These are phyloP conservation scores for Claviceps cyperi DNA, from an alignment of 2,329 filamentous ascomycete species.

Conservation along the genomic window DNA sequence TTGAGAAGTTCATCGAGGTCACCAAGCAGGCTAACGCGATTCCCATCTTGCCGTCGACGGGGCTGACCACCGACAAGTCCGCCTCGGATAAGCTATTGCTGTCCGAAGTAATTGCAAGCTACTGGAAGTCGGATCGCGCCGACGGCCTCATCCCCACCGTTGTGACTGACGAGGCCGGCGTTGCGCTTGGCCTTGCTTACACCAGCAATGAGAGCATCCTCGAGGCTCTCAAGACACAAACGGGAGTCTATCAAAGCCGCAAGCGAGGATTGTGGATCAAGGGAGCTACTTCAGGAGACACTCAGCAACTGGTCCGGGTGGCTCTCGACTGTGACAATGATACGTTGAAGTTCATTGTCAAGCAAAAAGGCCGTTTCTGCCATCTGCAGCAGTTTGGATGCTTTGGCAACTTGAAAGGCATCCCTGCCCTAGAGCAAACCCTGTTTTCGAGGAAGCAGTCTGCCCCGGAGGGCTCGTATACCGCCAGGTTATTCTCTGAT, in stretches of 20 bases:
- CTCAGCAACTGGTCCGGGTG: conserved; percentile 74
- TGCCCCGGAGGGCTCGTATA: conserved; percentile 84
- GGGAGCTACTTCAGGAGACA: conserved; percentile 85
- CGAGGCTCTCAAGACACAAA: conserved; percentile 65
- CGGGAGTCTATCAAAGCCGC: conserved; percentile 86
- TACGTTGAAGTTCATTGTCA: conserved; percentile 78
- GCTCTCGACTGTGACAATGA: conserved; percentile 89
- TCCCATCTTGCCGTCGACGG: conserved; percentile 58
- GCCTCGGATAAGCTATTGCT: conserved; percentile 42
- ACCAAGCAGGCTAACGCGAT: conserved; percentile 42
- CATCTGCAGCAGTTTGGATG: conserved; percentile 86
- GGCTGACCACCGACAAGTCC: conserved; percentile 53
- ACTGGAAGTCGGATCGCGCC: conserved; percentile 65
- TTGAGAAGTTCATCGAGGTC: conserved; percentile 32
- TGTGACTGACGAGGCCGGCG: conserved; percentile 76
- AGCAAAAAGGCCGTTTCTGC: conserved; percentile 85
- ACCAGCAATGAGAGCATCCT: conserved; percentile 82
- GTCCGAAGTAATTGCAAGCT: conserved; percentile 56
- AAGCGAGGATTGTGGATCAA: conserved; percentile 96
- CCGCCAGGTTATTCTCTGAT: conserved; percentile 81
- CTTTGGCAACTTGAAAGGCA: conserved; percentile 71
- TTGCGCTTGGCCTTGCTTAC: conserved; percentile 81
- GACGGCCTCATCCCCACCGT: conserved; percentile 82
- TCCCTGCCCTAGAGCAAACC: conserved; percentile 77
- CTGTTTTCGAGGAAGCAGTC: conserved; percentile 67